Base-by-base conservation (phyloP, 768 basidiomycete genomes). In the Termitomyces sp. region DNA sequence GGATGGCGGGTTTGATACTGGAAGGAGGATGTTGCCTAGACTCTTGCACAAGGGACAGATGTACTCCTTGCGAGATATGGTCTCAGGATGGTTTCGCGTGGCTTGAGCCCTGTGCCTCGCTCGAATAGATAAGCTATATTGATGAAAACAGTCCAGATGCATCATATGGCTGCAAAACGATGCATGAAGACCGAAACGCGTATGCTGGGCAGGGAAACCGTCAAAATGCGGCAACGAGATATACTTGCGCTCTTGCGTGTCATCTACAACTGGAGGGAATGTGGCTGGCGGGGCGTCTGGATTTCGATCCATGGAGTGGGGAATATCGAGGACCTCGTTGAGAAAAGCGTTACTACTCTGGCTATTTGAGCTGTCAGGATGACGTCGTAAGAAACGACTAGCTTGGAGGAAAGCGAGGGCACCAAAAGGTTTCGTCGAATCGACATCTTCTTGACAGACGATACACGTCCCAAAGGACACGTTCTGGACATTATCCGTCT, bases 41-140 rank as follows among this genome's bases (percentile, higher is more conserved):
- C 92, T 94, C 73, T 98, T 98, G 77, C 97, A 99, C 4, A 99
- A 75, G 1, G 97, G 97, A 64, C 97, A 99, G 48, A 98, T 90
- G 73, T 88, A 98, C 66, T 99, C 97, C 63, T 90, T 89, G 41
- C 97, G 82, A 16, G 89, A 85, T n/a, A 94, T 92, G 65, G 86
- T 90, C 69, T 98, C 96, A 0, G 97, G 95, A 66, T 97, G 96
- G 62, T 94, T 93, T 39, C 97, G 77, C 6, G 93, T 93, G 5
- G 90, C 85, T 64, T 98, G 96, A 0, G 88, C 79, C 8, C 90
- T 82, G 67, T 96, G 94, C 13, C 95, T 88, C 60, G 90, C 87
- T 46, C 92, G 82, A 54, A 98, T 87, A 18, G 94, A 95, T 2
- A 81, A 69, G 62, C 84, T 94, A 70, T 98, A 98, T 2, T 88